A percentile compares a stretch with the other conserved stretches of the same genome.
phyloP scores from a whole-genome alignment of 2,329 filamentous ascomycete genomes.

The Clonostachys byssicola region DNA sequence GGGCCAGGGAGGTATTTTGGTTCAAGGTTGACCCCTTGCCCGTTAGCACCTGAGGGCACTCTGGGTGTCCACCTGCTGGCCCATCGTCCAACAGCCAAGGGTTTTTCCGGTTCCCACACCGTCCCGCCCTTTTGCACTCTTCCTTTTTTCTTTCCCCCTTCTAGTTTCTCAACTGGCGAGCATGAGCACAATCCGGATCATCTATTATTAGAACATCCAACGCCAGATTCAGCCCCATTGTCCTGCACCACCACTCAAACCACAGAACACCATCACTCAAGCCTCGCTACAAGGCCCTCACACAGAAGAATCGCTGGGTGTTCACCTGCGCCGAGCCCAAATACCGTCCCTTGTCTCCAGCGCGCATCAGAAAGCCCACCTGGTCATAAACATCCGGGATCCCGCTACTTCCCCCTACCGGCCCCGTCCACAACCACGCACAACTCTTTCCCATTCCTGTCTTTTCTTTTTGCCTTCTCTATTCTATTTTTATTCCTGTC shows the following conservation, averaged over 20 bases:
- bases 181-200: conserved; percentile 25
- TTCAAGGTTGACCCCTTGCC: too few species aligned
- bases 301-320: too few species aligned
- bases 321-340: too few species aligned
- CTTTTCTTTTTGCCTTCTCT: not conserved
- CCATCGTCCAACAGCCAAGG: too few species aligned
- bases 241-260: conserved; percentile 15
- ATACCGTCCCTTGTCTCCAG: not conserved
- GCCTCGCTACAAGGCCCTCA: conserved; percentile 1
- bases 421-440: not conserved
- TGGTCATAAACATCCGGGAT: conserved; percentile 1
- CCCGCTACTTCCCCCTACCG: not conserved
- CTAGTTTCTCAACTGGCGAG: conserved; percentile 21
- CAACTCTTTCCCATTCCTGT: not conserved
- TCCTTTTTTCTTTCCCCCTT: conserved; percentile 7
- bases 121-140: not conserved
- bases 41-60: too few species aligned
- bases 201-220: conserved; percentile 50
- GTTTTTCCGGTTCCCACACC: not conserved
- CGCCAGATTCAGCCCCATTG: conserved; percentile 45
- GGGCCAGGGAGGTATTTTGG: too few species aligned
- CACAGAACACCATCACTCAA: not conserved
- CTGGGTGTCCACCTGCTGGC: too few species aligned
- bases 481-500: conserved; percentile 1
- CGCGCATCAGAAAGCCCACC: not conserved